phyloP scores from a whole-genome alignment of 768 basidiomycete species.

The Mycena maculata region DNA sequence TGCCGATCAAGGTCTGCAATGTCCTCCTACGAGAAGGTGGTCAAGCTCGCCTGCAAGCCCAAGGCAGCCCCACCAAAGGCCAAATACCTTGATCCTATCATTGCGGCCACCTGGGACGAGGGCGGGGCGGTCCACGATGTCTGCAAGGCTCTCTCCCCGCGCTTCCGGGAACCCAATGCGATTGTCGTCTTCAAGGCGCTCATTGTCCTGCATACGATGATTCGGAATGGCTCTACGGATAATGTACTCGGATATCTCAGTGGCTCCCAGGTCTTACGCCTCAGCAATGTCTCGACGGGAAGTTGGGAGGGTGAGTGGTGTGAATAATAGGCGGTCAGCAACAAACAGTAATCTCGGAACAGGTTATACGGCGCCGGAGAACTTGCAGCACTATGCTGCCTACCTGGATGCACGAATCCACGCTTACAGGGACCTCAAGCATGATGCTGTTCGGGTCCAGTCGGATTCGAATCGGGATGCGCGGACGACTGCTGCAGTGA shows the following conservation, averaged over 20 bases:
- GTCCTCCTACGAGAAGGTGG: constrained; percentile 94
- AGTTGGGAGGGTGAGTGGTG: constrained; percentile 96
- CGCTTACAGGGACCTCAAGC: constrained; percentile 91
- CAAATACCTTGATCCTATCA: constrained; percentile 98
- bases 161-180: constrained; percentile 92
- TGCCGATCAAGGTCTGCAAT: too few relatives aligned
- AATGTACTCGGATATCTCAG: constrained; percentile 89
- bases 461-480: constrained; percentile 91
- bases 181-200: constrained; percentile 98
- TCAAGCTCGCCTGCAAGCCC: constrained; percentile 98
- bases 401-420: constrained; percentile 92
- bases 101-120: constrained; percentile 96
- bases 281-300: constrained; percentile 82
- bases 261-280: constrained; percentile 81
- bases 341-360: constrained; percentile 7
- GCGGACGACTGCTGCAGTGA: constrained; percentile 74
- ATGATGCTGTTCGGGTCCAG: constrained; percentile 94
- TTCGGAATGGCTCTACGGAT: constrained; percentile 96
- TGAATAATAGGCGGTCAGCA: background rate
- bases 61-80: constrained; percentile 96
- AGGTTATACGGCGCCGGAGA: constrained; percentile 91
- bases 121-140: constrained; percentile 95
- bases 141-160: constrained; percentile 87
- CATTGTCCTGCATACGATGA: constrained; percentile 94
- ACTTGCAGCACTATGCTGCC: constrained; percentile 85